phyloP scores from a whole-genome alignment of 306 rosid genomes.

The Rosa rugosa region DNA sequence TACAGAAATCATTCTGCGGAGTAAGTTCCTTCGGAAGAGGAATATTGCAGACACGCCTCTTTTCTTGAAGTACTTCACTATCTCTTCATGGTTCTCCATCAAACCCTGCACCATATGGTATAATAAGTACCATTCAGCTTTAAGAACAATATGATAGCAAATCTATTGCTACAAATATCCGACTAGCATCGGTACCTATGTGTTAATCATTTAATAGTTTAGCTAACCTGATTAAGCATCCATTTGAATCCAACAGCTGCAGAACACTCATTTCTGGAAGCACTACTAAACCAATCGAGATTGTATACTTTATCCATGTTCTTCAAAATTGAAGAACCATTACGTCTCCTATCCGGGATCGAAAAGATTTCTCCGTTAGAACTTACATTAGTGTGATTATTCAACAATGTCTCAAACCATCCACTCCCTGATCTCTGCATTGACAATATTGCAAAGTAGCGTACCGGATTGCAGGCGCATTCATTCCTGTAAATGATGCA shows the following conservation, averaged over 20 bases:
- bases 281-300: conserved; percentile 38
- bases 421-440: conserved; percentile 45
- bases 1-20: conserved; percentile 63
- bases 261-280: conserved; percentile 36
- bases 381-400: conserved; percentile 30
- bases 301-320: conserved; percentile 34
- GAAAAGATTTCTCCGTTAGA: conserved; percentile 38
- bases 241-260: conserved; percentile 41
- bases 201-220: no score
- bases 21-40: conserved; percentile 63
- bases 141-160: not conserved
- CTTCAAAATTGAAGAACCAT: conserved; percentile 27
- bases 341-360: conserved; percentile 24
- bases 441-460: conserved; percentile 39
- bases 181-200: not conserved
- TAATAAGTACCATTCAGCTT: not conserved
- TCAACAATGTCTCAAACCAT: conserved; percentile 42
- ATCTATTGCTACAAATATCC: not conserved
- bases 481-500: conserved; percentile 18
- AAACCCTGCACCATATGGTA: conserved; percentile 35
- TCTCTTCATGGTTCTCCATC: conserved; percentile 49
- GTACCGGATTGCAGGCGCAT: conserved; percentile 33
- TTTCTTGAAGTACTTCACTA: conserved; percentile 49
- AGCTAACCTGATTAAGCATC: conserved; percentile 39
- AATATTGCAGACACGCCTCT: conserved; percentile 52